phyloP scores from a whole-genome alignment of 441 rosid species.

The Populus trichocarpa region DNA sequence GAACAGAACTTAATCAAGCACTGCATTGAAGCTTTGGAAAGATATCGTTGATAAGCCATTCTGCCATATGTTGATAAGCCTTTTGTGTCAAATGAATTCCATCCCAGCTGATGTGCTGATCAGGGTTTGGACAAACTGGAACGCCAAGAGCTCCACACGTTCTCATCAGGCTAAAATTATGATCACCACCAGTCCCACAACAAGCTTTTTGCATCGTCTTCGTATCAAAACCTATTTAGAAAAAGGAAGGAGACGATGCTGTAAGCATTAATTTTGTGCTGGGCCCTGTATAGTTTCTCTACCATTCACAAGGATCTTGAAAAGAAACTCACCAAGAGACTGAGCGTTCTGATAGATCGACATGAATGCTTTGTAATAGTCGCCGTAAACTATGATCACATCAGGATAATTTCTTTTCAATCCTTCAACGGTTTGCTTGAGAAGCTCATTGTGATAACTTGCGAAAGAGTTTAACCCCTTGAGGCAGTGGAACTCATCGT shows the following conservation, averaged over 20 bases:
- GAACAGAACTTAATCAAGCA: background rate
- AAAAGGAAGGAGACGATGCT: background rate
- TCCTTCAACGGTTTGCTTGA: slow-evolving; percentile 8
- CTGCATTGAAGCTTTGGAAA: background rate
- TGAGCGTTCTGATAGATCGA: background rate
- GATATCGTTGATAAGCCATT: background rate
- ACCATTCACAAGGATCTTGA: background rate
- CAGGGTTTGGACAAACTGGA: background rate
- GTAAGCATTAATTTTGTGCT: background rate
- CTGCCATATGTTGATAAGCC: background rate
- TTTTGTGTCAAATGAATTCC: background rate
- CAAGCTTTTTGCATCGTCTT: background rate
- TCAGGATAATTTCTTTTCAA: background rate
- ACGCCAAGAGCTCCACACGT: background rate
- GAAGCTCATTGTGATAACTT: background rate
- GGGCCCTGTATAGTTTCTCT: background rate
- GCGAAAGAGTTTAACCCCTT: background rate
- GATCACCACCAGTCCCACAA: background rate
- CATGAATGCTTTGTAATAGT: background rate
- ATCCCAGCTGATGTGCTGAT: background rate
- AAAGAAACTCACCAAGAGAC: background rate
- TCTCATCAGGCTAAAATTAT: background rate
- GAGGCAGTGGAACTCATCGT: background rate
- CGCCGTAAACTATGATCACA: slow-evolving; percentile 5
- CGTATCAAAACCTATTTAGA: background rate